Conservation (phyloP, 1,139 yeast genomes). For the Suhomyces anneliseae region DNA sequence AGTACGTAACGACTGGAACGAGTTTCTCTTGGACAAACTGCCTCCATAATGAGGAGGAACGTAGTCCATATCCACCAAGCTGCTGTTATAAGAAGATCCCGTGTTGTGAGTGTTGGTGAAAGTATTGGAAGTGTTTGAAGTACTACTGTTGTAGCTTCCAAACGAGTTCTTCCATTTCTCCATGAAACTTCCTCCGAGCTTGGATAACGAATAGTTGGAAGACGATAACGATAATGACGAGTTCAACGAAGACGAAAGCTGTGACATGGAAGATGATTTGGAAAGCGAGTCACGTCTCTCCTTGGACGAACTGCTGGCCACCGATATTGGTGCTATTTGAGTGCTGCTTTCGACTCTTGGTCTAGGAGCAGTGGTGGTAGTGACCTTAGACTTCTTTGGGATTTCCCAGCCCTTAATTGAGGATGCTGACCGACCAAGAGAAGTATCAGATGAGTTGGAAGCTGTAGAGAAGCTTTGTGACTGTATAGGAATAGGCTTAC, state of each 20-base stretch:
- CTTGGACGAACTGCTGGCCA: slow-evolving; percentile 15
- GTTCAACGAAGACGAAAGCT: slow-evolving; percentile 43
- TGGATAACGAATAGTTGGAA: slow-evolving; percentile 41
- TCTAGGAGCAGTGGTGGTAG: slow-evolving; percentile 15
- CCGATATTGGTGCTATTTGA: slow-evolving; percentile 25
- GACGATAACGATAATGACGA: slow-evolving; percentile 35
- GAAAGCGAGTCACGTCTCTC: slow-evolving; percentile 22
- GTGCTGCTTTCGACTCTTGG: slow-evolving; percentile 18
- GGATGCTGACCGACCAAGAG: slow-evolving; percentile 26
- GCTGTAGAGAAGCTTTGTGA: slow-evolving; percentile 14
- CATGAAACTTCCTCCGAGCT: slow-evolving; percentile 46
- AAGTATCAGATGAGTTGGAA: slow-evolving; percentile 31
- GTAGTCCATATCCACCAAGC: slow-evolving; percentile 16
- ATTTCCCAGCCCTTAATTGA: slow-evolving; percentile 46
- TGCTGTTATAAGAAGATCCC: slow-evolving; percentile 7
- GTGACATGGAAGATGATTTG: slow-evolving; percentile 43
- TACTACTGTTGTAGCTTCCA: slow-evolving; percentile 14
- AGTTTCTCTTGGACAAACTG: slow-evolving; percentile 26
- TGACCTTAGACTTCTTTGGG: slow-evolving; percentile 35
- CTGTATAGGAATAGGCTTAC: slow-evolving; percentile 34
- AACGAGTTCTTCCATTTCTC: slow-evolving; percentile 48
- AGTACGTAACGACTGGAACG: slow-evolving; percentile 35
- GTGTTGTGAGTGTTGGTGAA: slow-evolving; percentile 2
- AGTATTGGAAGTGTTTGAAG: slow-evolving; percentile 6
- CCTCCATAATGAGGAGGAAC: slow-evolving; percentile 17